phyloP scores from a whole-genome alignment of 805 yeast genomes.

The Nakazawaea ambrosiae region DNA sequence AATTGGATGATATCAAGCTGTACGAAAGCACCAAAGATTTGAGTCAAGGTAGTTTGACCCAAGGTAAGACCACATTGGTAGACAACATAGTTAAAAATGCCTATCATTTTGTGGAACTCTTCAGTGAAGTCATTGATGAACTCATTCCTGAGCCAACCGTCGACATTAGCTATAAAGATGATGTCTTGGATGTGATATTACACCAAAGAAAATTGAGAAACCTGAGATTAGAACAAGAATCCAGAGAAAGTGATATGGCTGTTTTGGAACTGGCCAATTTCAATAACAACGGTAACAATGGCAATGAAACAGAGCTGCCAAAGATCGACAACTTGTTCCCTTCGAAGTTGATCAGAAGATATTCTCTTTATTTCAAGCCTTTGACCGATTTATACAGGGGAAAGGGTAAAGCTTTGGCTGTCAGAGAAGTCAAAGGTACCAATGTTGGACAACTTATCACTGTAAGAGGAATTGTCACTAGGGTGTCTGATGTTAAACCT shows the following conservation, averaged over 20 bases:
- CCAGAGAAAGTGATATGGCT: constrained; percentile 46
- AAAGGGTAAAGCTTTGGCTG: constrained; percentile 61
- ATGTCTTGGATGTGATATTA: constrained; percentile 86
- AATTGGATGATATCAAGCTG: constrained; percentile 74
- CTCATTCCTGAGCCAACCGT: constrained; percentile 83
- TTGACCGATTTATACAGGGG: constrained; percentile 35
- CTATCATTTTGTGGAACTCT: constrained; percentile 69
- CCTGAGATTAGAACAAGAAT: constrained; percentile 61
- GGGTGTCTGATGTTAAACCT: constrained; percentile 96
- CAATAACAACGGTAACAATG: constrained; percentile 15
- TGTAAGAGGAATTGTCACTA: constrained; percentile 87
- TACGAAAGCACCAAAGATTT: constrained; percentile 45
- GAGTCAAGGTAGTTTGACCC: constrained; percentile 12
- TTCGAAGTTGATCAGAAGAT: constrained; percentile 78
- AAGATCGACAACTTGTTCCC: constrained; percentile 59
- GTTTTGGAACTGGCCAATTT: constrained; percentile 13
- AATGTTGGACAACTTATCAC: constrained; percentile 84
- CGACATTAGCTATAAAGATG: constrained; percentile 74
- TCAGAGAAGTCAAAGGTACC: constrained; percentile 81
- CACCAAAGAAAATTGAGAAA: constrained; percentile 87
- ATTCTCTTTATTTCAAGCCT: constrained; percentile 82
- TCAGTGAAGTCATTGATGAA: constrained; percentile 69
- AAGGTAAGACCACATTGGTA: constrained; percentile 29
- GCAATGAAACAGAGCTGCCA: constrained; percentile 16
- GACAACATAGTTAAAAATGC: constrained; percentile 67